Evolutionary conservation across 78 protist genomes (phyloP).

Genomic region (Dictyostelium capitatum): DNA sequence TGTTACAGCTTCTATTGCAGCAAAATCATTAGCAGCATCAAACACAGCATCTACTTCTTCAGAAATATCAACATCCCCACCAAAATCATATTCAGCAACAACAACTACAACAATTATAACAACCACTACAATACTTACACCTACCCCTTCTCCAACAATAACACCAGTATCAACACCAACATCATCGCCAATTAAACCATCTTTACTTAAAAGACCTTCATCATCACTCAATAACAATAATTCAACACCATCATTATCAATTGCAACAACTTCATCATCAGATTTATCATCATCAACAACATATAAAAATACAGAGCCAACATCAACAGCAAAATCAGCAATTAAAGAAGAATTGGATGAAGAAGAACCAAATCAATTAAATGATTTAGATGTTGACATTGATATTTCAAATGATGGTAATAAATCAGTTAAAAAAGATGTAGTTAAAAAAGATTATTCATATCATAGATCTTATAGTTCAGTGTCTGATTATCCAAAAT

Average conservation of each 20-base stretch:
- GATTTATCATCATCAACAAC: background rate
- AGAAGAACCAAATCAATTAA: background rate
- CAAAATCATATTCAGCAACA: background rate
- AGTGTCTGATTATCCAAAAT: conserved; percentile 43
- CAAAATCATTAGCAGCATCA: background rate
- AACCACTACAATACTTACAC: background rate
- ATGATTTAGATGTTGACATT: conserved; percentile 58
- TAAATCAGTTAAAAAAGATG: background rate
- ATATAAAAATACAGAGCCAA: conserved; percentile 5
- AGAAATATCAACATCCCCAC: background rate
- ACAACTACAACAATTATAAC: background rate
- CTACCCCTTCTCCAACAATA: background rate
- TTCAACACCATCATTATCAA: background rate
- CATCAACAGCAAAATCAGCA: background rate
- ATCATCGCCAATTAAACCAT: background rate
- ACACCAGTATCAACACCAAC: background rate
- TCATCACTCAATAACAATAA: background rate
- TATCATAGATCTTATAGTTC: conserved; percentile 42
- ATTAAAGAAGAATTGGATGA: background rate
- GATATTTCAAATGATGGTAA: conserved; percentile 34
- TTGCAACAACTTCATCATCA: background rate
- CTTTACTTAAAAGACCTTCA: conserved; percentile 12
- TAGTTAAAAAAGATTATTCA: conserved; percentile 37
- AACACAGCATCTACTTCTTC: background rate
- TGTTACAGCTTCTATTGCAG: background rate